Percentiles rank a stretch among this genome's conserved stretches.
phyloP scores from a whole-genome alignment of 75 land plant species.

The Pinus taeda region DNA sequence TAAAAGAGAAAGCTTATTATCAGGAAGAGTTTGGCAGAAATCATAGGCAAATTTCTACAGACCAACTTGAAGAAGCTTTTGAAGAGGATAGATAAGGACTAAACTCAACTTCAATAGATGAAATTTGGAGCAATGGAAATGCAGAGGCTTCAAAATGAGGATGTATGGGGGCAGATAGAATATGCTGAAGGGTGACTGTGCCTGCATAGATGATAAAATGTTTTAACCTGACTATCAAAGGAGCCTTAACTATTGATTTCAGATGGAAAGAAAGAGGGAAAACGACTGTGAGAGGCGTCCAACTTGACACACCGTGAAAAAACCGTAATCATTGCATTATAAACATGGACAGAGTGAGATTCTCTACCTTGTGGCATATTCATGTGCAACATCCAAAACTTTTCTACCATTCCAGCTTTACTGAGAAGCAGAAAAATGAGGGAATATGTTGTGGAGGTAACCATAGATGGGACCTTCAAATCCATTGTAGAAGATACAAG shows the following conservation, averaged over 20 bases:
- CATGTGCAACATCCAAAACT: constrained; percentile 36
- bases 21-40: too few relatives aligned
- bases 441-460: constrained; percentile 52
- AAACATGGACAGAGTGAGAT: constrained; percentile 55
- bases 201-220: too few relatives aligned
- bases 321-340: constrained; percentile 66
- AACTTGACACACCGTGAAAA: constrained; percentile 54
- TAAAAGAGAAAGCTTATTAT: too few relatives aligned
- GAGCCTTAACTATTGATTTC: background rate
- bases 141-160: too few relatives aligned
- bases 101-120: too few relatives aligned
- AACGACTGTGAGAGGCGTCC: background rate
- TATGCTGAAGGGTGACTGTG: too few relatives aligned
- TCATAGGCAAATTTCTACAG: too few relatives aligned
- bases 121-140: too few relatives aligned
- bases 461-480: constrained; percentile 54
- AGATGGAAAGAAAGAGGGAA: background rate
- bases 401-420: constrained; percentile 49
- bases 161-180: too few relatives aligned
- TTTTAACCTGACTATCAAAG: too few relatives aligned
- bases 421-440: constrained; percentile 57
- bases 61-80: too few relatives aligned
- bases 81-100: too few relatives aligned
- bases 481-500: constrained; percentile 78
- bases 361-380: constrained; percentile 39